Evolutionary conservation across 805 yeast species (phyloP).

Genomic region (Candida vaughaniae): DNA sequence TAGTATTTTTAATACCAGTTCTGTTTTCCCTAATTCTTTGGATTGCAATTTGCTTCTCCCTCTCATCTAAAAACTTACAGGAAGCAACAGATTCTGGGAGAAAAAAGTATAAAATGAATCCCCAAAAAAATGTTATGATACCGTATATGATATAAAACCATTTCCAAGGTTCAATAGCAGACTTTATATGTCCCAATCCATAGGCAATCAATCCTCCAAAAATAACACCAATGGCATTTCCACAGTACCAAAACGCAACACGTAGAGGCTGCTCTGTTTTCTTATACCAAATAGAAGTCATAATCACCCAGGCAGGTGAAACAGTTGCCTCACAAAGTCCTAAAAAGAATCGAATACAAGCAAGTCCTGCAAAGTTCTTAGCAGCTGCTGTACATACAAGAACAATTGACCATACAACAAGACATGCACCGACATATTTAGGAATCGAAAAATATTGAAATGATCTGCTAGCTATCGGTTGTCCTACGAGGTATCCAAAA

Average conservation of each 20-base stretch:
- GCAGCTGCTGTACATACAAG: constrained; percentile 33
- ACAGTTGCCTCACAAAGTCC: constrained; percentile 20
- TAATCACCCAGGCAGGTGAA: constrained; percentile 21
- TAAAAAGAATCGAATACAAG: constrained; percentile 14
- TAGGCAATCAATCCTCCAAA: constrained; percentile 47
- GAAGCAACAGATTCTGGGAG: constrained; percentile 60
- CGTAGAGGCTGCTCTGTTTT: constrained; percentile 18
- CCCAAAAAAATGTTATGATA: constrained; percentile 42
- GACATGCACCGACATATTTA: constrained; percentile 27
- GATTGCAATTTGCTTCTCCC: constrained; percentile 53
- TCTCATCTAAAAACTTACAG: constrained; percentile 44
- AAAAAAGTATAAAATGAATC: constrained; percentile 22
- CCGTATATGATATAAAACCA: constrained; percentile 43
- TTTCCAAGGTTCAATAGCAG: constrained; percentile 11
- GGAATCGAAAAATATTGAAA: constrained; percentile 34
- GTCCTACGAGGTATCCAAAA: constrained; percentile 30
- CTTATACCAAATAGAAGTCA: too few relatives aligned
- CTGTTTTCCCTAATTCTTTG: constrained; percentile 35
- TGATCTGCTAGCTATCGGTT: constrained; percentile 34
- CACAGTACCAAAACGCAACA: constrained; percentile 19
- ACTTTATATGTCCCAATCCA: constrained; percentile 36
- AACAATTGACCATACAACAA: constrained; percentile 31
- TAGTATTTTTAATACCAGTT: constrained; percentile 38
- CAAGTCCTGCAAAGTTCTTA: constrained; percentile 23
- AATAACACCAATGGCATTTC: constrained; percentile 2